Evolutionary conservation across 768 basidiomycete genomes (phyloP).

Genomic region (Tubosaeta sp.): DNA sequence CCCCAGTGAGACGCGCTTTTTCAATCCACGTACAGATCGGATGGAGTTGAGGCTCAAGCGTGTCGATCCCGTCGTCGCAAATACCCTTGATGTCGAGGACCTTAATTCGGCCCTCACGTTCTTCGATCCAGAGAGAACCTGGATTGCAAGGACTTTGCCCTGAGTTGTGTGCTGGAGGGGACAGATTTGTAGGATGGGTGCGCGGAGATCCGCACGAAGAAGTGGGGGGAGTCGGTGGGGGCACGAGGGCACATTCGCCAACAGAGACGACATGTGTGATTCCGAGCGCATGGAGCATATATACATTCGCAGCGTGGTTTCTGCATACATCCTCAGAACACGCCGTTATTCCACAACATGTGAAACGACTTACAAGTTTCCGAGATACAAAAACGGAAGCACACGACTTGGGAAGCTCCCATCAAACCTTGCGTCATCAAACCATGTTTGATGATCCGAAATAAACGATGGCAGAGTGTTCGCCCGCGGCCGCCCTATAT

Average conservation of each 20-base stretch:
- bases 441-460: constrained; percentile 86
- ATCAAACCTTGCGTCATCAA: constrained; percentile 89
- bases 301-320: constrained; percentile 90
- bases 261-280: constrained; percentile 98
- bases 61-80: constrained; percentile 96
- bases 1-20: constrained; percentile 72
- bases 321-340: constrained; percentile 35
- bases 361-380: constrained; percentile 71
- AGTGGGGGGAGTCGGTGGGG: constrained; percentile 44
- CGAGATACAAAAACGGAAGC: constrained; percentile 89
- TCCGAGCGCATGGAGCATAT: constrained; percentile 93
- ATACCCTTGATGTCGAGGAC: constrained; percentile 90
- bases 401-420: constrained; percentile 95
- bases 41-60: constrained; percentile 81
- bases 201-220: background rate
- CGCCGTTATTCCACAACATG: background rate
- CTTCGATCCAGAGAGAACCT: constrained; percentile 83
- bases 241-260: constrained; percentile 88
- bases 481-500: constrained; percentile 55
- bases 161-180: constrained; percentile 30
- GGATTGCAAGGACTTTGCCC: constrained; percentile 49
- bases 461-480: constrained; percentile 63
- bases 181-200: background rate
- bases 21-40: constrained; percentile 95
- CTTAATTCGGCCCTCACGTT: constrained; percentile 83